Base-by-base conservation (phyloP, 805 yeast genomes). In the Pichia scutulata region DNA sequence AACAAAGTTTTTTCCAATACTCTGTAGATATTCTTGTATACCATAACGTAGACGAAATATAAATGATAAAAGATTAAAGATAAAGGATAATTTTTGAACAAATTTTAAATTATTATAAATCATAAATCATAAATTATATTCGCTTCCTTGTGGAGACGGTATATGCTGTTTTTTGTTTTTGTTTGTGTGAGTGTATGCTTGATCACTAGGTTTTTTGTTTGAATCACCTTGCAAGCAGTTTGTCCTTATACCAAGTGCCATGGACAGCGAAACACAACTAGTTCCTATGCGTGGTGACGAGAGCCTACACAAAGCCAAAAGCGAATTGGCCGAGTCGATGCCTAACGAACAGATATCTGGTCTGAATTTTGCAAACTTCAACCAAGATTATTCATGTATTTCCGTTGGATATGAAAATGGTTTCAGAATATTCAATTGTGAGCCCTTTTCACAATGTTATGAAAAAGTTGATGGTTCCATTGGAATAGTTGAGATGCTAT, bases 401-500 rank as follows among this genome's bases (percentile, higher is more conserved):
- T 84, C 93, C 1, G 81, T 85, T 1, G 95, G 95, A 2, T 74
- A 84, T 7, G 74, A 75, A 41, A 70, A 72, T 44, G 82, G 86
- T 12, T 84, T 87, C 65, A 79, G 79, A 59, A 86, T 92, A 45
- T 93, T 77, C 73, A 88, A 87, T 61, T 89, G 97, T 67, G 89
- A 86, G 55, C 96, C 96, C 18, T 86, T 89, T 66, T 89, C 90
- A 8, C 78, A 79, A 57, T 85, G 88, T 60, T 84, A 81, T 60
- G 74, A 70, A 33, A 71, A 62, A 39, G 36, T 52, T 2, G 74
- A 72, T 47, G 86, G 84, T 36, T 75, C 55, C 2, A 76, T 83
- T 28, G 89, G 89, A 0, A 78, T 89, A 3, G 85, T 89, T 10
- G 97, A 90, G 62, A 92, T 92, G 98, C 77, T 92, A 21, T 92